Base-by-base conservation (phyloP, 2,329 filamentous ascomycete species). In the Aspergillus sojae region DNA sequence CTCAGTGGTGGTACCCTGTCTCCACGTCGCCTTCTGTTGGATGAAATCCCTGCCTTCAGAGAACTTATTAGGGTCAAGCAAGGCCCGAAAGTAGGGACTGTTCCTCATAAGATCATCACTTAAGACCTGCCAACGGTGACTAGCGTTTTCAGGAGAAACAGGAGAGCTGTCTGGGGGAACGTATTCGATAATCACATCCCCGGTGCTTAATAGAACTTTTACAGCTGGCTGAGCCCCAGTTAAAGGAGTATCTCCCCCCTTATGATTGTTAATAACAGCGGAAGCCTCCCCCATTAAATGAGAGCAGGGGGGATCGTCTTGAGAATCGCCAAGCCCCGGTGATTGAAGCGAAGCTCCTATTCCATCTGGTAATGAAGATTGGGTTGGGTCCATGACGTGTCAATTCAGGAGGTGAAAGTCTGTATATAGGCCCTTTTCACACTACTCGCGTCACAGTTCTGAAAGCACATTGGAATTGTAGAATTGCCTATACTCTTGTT, bases 61-160 rank as follows among this genome's bases (percentile, higher is more conserved):
- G 60, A 82, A 81, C 60, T 81, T 81, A 16, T 73, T 67, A 2
- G 78, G 75, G 41, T 81, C 78, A 19, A 82, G 67, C 14, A 81
- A 67, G 23, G 72, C 76, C 23, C 71, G 64, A 57, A 81, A 81
- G 50, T 81, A 82, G 5, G 73, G 72, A 55, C 78, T 80, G 7
- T 74, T 74, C 23, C 64, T 54, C 26, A 67, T 73, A 16, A 81
- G 67, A 43, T 66, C 65, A 5, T 70, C 62, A 56, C 73, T 79
- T 45, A 71, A 73, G 12, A 80, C 74, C 59, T 72, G 72, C 72
- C 79, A 80, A 28, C 67, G 66, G 62, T 71, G 63, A 19, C 34
- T 65, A 12, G n/a, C 28, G 14, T 28, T 56, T 23, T 48, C 57
- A 21, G 61, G 46, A 19, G 65, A 60, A 4, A 57, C 64, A 34